Evolutionary conservation across 768 basidiomycete genomes (phyloP), one percentile per base, ranked within the genome.

Genomic region (Amanita pseudoporphyria): DNA sequence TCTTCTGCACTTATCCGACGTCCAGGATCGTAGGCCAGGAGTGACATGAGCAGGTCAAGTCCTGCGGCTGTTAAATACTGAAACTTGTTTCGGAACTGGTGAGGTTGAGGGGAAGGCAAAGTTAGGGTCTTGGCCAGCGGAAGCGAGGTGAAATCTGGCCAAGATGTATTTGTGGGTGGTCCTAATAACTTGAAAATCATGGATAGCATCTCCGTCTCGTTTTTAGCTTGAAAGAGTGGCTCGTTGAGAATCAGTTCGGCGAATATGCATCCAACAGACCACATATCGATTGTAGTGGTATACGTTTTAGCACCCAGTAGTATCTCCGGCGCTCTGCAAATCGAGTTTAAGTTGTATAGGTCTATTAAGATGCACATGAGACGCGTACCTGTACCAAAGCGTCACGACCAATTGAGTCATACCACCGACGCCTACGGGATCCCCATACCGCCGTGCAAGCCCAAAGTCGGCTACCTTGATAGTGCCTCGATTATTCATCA

Each of bases 401-500:
- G 96, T 99, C 12, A 99, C 96, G 2, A 99, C 96, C 13, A 99
- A 77, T 60, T 97, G 96, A 3, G 96, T 99, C 78, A 99, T 81
- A 26, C 94, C 92, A n/a, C 90, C 89, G 5, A 92, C 83, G 18
- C 95, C 94, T 9, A 97, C 78, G 9, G 96, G 96, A 64, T 98
- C 96, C 14, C 96, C 96, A 61, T 91, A 99, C 46, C 93, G 81
- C 58, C 96, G 72, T 13, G 96, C 96, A 26, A 98, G 79, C 5
- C 96, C 96, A 63, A 98, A 99, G 65, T 99, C 96, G 12, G 96
- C 96, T 5, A 99, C 93, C 61, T 98, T 98, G 68, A 99, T 94
- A 32, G 88, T 94, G 1, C 96, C 96, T 6, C 96, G 83, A 62
- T 99, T 99, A 65, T 98, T 99, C 95, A 99, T 95, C 40, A 99